Evolutionary conservation across 108 stramenopile genomes (phyloP), one percentile per base, ranked within the genome.

Genomic region (Hondaea fermentalgiana): DNA sequence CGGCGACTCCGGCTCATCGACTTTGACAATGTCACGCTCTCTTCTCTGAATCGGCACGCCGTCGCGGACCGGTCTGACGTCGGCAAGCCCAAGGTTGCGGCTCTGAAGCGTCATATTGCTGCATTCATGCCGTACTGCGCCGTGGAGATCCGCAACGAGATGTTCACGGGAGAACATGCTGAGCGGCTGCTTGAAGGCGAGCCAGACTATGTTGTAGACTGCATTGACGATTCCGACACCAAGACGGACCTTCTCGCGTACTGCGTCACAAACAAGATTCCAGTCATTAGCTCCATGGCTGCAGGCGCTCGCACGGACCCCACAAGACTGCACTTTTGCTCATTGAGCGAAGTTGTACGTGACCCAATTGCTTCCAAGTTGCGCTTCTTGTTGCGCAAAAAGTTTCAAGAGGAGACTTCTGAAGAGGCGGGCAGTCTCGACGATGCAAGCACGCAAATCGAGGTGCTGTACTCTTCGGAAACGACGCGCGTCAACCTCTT

Each of bases 151-250:
- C 87, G 90, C 21, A 25, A 55, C n/a, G 57, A 58, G 83, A 93
- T 94, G 92, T 93, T 94, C 88, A 72, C 43, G 21, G 60, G 29
- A 14, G 92, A 90, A 5, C 53, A 58, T 5, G 93, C 94, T 4
- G 88, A 88, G 29, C 28, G 51, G 4, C 59, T 94, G 35, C 89
- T 95, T 2, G 90, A 57, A 10, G 90, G 90, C 55, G 21, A 88
- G 28, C 88, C 91, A 42, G 97, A 97, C 92, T 90, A 97, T 59
- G 95, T 99, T 43, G 93, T 99, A 83, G 99, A 99, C 90, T 97
- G 97, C 72, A 99, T 99, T 90, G 99, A 99, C 92, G 99, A 99
- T 93, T 94, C 97, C 25, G 95, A 97, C 64, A 99, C 99, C 87
- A 99, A 99, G 92, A 96, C 96, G 2, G 92, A 95, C 44, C 94